phyloP scores from a whole-genome alignment of 331 rosid genomes.

The Pyrus hybrid region DNA sequence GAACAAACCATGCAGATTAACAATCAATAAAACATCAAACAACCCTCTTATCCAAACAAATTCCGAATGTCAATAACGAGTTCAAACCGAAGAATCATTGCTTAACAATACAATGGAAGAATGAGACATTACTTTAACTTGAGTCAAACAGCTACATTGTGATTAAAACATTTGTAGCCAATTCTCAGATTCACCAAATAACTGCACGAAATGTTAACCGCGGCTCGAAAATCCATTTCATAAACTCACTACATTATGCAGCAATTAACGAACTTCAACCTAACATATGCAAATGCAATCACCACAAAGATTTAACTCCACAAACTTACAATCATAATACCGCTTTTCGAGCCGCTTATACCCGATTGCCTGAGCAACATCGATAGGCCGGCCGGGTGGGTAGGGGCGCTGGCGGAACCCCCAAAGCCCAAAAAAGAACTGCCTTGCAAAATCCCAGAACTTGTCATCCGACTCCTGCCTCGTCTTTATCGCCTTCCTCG shows the following conservation, averaged over 20 bases:
- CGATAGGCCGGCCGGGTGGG: conserved; percentile 77
- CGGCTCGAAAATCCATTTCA: background rate
- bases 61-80: background rate
- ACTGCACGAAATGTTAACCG: background rate
- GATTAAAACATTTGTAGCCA: background rate
- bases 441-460: conserved; percentile 88
- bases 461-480: conserved; percentile 33
- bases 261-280: background rate
- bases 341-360: conserved; percentile 70
- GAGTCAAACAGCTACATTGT: background rate
- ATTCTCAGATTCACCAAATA: background rate
- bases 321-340: conserved; percentile 79
- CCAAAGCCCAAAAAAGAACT: conserved; percentile 80
- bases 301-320: background rate
- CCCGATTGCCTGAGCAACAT: conserved; percentile 86
- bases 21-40: background rate
- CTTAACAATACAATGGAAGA: background rate
- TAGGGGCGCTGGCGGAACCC: conserved; percentile 82
- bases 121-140: background rate
- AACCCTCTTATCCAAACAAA: background rate
- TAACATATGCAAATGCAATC: background rate
- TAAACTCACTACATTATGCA: background rate
- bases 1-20: too few species aligned
- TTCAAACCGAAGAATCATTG: background rate
- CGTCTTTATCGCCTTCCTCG: conserved; percentile 57